These are phyloP conservation scores for Echium plantagineum DNA, from an alignment of 257 asterid species.

Conservation along the genomic window DNA sequence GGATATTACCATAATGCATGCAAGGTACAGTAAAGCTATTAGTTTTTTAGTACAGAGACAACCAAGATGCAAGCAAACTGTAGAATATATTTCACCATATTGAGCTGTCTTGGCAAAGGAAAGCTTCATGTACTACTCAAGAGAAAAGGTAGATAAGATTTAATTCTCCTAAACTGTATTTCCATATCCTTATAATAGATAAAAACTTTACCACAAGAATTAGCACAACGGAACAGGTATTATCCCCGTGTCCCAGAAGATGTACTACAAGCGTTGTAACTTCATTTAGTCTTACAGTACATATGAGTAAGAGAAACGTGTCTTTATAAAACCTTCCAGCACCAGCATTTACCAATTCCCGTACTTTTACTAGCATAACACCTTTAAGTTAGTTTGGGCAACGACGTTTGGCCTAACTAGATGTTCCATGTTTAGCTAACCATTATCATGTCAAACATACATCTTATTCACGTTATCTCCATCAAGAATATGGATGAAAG, in stretches of 20 bases:
- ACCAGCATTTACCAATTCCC: no score
- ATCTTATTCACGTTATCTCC: no score
- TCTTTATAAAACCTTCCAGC: no score
- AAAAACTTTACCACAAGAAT: neutral
- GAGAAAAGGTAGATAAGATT: neutral
- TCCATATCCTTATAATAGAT: neutral
- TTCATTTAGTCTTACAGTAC: no score
- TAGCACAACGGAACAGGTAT: neutral
- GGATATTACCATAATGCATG: neutral
- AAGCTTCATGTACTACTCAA: neutral
- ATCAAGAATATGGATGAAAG: no score
- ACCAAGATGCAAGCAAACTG: neutral
- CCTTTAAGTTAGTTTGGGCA: neutral
- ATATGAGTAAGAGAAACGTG: no score
- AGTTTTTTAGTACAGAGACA: neutral
- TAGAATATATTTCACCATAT: no score
- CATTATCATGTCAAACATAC: neutral
- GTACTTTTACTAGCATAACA: neutral
- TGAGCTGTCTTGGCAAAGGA: neutral
- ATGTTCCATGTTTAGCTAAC: no score
- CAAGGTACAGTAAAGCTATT: neutral
- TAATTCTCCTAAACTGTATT: neutral
- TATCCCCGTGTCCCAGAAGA: no score
- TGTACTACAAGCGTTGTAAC: no score
- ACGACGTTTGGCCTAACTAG: neutral